Evolutionary conservation across 1,284 basidiomycete genomes (phyloP), one percentile per base, ranked within the genome.

Genomic region (Ganoderma leucocontextum): DNA sequence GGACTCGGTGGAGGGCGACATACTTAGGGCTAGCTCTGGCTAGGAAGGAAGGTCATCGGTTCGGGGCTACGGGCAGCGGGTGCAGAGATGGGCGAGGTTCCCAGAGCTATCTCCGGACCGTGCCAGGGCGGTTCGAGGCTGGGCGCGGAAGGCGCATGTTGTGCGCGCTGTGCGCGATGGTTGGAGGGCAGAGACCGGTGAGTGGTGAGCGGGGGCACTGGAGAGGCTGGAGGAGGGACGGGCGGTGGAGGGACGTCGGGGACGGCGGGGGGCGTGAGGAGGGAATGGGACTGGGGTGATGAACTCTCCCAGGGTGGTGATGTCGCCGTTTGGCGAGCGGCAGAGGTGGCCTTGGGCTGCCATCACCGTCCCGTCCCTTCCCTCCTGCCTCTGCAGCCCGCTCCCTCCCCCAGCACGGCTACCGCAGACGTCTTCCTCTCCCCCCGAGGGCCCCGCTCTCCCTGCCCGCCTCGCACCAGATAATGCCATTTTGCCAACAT

Each of bases 401-500:
- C 70, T 29, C 67, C 63, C 62, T 67, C 69, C 66, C 69, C 70
- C 67, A 65, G 58, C 64, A 58, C 58, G 58, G 42, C 58, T 39
- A 38, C n/a, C 65, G 12, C 70, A 64, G 59, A 63, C 68, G 44
- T 70, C 68, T 60, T 59, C 62, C 68, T 63, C 66, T 63, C 58
- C 62, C 65, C 69, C 57, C 68, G 65, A 67, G 63, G 63, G 64
- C 72, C 62, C 60, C 42, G 65, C 70, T 65, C 68, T 36, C 63
- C 63, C 69, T 59, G 66, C 70, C 68, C 65, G 63, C 64, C 22
- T 47, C 22, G 58, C 70, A 66, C 76, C 77, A 83, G 82, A 83
- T 81, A 82, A 84, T 85, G 83, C 81, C 72, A 80, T 77, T 80
- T 81, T 76, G 73, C 74, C 69, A 69, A 71, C 58, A 73, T 71